phyloP scores from a whole-genome alignment of 208 protist genomes.

The Trypanosoma lewisi region DNA sequence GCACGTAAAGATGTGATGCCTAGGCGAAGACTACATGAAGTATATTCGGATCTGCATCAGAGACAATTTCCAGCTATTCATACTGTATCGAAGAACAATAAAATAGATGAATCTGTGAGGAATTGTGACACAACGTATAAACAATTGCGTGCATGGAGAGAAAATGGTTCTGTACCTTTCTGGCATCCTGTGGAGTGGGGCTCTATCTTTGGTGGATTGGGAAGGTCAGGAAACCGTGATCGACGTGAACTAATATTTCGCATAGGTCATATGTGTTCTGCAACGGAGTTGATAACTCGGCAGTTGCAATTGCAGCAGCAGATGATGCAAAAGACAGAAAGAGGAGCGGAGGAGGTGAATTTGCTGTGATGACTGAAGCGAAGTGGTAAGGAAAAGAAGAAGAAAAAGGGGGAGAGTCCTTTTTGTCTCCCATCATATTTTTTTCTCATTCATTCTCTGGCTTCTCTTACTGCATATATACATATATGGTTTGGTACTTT shows the following conservation, averaged over 20 bases:
- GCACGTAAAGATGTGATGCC: constrained; percentile 36
- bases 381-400: constrained; percentile 2
- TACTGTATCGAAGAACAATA: background rate
- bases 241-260: constrained; percentile 45
- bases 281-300: constrained; percentile 21
- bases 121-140: background rate
- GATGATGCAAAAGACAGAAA: constrained; percentile 16
- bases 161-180: constrained; percentile 24
- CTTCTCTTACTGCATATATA: constrained; percentile 3
- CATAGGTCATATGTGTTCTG: constrained; percentile 30
- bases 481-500: no score
- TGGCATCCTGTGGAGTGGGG: constrained; percentile 59
- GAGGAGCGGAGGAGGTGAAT: background rate
- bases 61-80: constrained; percentile 29
- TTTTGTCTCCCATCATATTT: background rate
- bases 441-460: background rate
- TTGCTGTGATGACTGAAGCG: background rate
- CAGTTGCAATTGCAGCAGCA: constrained; percentile 24
- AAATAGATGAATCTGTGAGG: background rate
- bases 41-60: constrained; percentile 37
- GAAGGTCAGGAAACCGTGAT: constrained; percentile 13
- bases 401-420: background rate
- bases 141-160: constrained; percentile 22
- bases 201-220: constrained; percentile 43
- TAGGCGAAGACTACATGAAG: constrained; percentile 27